Base-by-base conservation (phyloP, 1,284 basidiomycete species). In the Papiliotrema nemorosa region DNA sequence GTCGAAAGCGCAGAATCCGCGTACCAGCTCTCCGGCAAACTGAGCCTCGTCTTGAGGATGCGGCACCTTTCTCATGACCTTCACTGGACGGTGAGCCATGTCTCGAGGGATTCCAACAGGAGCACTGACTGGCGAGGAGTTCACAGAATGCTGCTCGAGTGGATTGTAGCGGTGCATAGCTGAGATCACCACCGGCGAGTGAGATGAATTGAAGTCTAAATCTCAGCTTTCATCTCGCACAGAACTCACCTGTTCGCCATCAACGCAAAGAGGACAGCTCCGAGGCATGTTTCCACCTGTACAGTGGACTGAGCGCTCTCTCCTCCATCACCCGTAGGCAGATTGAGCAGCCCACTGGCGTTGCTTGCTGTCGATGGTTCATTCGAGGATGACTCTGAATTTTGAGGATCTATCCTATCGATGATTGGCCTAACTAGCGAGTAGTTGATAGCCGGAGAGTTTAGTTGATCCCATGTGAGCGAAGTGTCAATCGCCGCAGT, bases 391-490 rank as follows among this genome's bases (percentile, higher is more conserved):
- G 24, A 21, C 3, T 18, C 26, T 14, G 21, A 18, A 3, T 40
- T 9, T 14, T 39, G 18, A 13, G 87, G 84, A 76, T 55, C 41
- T 29, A 88, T 90, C 61, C 86, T 87, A 64, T 81, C 76, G 3
- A 90, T 85, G 24, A 91, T 74, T 0, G 90, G 90, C 10, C 88
- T 81, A 25, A 91, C 82, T 47, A 91, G 77, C 5, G 86, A 80
- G 61, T 90, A 90, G 66, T 89, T 88, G 74, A 93, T 81, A 60
- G 90, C 87, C 2, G 88, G 84, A 0, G 88, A 85, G 14, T 83
- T 85, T 47, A 90, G 78, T 64, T 89, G 86, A 14, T 90, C 88
- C 89, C 88, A 91, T 49, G 81, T 84, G 45, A 92, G 70, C 5
- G 86, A 81, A 41, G 83, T 82, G 64, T 92, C 90, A 85, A 73